Evolutionary conservation across 345 rosid genomes (phyloP), one percentile per base, ranked within the genome.

Genomic region (Ricinus communis): DNA sequence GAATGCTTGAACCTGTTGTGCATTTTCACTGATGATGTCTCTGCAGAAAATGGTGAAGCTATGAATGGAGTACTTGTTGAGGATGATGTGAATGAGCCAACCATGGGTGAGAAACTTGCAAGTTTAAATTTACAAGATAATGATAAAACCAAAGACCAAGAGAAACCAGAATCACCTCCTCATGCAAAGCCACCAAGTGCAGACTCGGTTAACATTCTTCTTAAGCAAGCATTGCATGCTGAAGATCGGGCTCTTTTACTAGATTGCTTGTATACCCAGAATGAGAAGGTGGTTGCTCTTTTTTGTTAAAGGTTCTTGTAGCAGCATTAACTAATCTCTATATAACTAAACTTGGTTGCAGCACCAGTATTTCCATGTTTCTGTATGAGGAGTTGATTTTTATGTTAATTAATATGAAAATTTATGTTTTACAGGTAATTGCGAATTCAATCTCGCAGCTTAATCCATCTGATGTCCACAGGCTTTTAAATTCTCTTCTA

Each of bases 71-170:
- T 78, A 33, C 74, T 87, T 10, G 86, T 81, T 54, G 86, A 91
- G 65, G 87, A 84, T 85, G 85, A 84, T 78, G 68, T 64, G 41
- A 81, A 86, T 72, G 99, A 93, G 89, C 96, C 88, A 13, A 93
- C 99, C 31, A 93, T 96, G 85, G 98, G 96, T 49, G 98, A 96
- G 76, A 93, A 87, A 71, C 92, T 96, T 40, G 90, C 78, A 61
- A 76, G 79, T 76, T 82, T 91, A 69, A 82, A 81, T 72, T 62
- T 89, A 66, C 66, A 79, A 63, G 82, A 83, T 18, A 78, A 61
- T 49, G 82, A 71, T 25, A 71, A 76, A 55, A 24, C 66, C 70
- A 79, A 33, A 54, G 71, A 13, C 76, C 59, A 31, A n/a, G 90
- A 81, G 68, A 60, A 66, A 68, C 27, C 65, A 50, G 86, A 74